phyloP scores from a whole-genome alignment of 805 yeast genomes.

The Tetrapisispora arboricola region DNA sequence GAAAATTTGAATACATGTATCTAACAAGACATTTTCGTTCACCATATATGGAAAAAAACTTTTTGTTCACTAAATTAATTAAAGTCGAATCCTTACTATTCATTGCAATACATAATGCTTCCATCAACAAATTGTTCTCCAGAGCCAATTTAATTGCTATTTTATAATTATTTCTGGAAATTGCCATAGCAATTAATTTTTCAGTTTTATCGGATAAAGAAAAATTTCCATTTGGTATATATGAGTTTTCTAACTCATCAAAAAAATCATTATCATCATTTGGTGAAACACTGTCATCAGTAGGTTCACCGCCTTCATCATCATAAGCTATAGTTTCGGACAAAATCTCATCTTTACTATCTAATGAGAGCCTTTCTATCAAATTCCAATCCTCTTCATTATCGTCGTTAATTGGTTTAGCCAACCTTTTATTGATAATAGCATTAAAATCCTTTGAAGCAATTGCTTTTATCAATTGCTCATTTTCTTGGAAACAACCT shows the following conservation, averaged over 20 bases:
- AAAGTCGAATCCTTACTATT: constrained; percentile 48
- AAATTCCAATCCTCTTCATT: constrained; percentile 61
- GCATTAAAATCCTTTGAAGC: constrained; percentile 41
- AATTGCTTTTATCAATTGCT: constrained; percentile 45
- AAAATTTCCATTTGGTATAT: constrained; percentile 45
- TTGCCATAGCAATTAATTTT: constrained; percentile 35
- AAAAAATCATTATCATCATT: constrained; percentile 31
- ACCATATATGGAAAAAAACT: constrained; percentile 57
- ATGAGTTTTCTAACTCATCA: constrained; percentile 27
- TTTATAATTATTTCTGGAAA: constrained; percentile 52
- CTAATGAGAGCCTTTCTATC: constrained; percentile 39
- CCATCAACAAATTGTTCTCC: constrained; percentile 50
- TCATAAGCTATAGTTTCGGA: constrained; percentile 32
- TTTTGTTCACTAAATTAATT: constrained; percentile 57
- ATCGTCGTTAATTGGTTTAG: constrained; percentile 29
- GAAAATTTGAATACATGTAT: constrained; percentile 54
- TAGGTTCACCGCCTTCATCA: constrained; percentile 20
- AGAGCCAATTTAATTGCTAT: constrained; percentile 62
- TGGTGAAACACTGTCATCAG: constrained; percentile 9
- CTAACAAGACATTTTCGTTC: constrained; percentile 49
- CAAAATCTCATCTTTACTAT: constrained; percentile 43
- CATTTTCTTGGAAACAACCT: constrained; percentile 27
- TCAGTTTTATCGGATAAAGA: constrained; percentile 37
- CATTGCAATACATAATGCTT: constrained; percentile 74
- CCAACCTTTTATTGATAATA: constrained; percentile 44